phyloP scores from a whole-genome alignment of 2,329 filamentous ascomycete genomes.

The Acrocalymma vagum region DNA sequence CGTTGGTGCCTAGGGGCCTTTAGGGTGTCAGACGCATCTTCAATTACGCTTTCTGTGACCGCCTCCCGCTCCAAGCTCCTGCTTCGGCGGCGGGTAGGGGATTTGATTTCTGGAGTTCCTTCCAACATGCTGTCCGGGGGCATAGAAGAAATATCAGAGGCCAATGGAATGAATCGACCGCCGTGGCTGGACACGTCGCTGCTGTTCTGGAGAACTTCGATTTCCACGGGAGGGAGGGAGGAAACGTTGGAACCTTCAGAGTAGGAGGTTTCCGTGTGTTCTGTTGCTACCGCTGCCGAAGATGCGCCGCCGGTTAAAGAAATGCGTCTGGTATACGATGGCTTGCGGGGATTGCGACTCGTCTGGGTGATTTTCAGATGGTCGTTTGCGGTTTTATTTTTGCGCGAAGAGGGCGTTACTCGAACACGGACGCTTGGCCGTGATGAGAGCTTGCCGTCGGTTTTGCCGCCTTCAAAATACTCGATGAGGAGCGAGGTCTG shows the following conservation, averaged over 20 bases:
- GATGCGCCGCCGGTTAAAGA: conserved; percentile 63
- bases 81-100: conserved; percentile 58
- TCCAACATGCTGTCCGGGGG: conserved; percentile 76
- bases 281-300: conserved; percentile 35
- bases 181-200: conserved; percentile 73
- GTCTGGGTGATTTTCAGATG: conserved; percentile 89
- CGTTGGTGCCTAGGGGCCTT: conserved; percentile 67
- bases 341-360: conserved; percentile 71
- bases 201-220: conserved; percentile 80
- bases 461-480: conserved; percentile 87
- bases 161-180: conserved; percentile 70
- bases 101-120: conserved; percentile 56
- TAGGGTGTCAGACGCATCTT: conserved; percentile 54
- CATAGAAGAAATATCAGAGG: conserved; percentile 89
- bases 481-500: conserved; percentile 94
- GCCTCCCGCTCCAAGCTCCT: conserved; percentile 58
- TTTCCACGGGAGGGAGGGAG: conserved; percentile 78
- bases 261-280: conserved; percentile 66
- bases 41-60: conserved; percentile 27
- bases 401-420: conserved; percentile 75
- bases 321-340: conserved; percentile 73
- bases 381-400: conserved; percentile 68
- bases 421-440: conserved; percentile 83
- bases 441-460: conserved; percentile 66
- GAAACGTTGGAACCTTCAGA: conserved; percentile 82